phyloP scores from a whole-genome alignment of 495 filamentous ascomycete genomes.

The Podospora anserina region DNA sequence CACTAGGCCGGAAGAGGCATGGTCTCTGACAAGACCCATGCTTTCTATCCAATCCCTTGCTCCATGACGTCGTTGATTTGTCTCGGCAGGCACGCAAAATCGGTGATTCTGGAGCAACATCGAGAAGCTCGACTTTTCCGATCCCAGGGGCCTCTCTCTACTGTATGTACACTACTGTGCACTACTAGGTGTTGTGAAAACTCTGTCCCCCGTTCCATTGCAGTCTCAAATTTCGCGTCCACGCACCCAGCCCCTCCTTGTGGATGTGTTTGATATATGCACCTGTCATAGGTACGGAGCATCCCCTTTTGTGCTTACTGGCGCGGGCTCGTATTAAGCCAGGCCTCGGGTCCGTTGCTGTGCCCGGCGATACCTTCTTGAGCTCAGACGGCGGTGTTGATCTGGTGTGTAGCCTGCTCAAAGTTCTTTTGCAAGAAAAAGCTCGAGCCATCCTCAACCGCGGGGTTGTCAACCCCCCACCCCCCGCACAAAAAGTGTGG shows the following conservation, averaged over 20 bases:
- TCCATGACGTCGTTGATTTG: slow-evolving; percentile 2
- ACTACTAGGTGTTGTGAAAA: neutral
- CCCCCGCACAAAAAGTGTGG: neutral
- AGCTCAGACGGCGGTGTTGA: neutral
- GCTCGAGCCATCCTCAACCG: neutral
- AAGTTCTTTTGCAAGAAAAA: neutral
- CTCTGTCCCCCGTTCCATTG: neutral
- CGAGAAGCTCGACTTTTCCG: neutral
- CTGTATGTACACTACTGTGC: neutral
- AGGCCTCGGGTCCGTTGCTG: neutral
- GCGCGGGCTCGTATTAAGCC: neutral
- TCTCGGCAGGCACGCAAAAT: slow-evolving; percentile 1
- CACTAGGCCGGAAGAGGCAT: neutral
- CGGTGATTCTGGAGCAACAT: slow-evolving; percentile 1
- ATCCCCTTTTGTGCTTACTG: neutral
- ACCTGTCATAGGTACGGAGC: neutral
- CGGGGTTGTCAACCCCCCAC: neutral
- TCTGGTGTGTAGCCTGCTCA: neutral
- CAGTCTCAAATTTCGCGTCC: neutral
- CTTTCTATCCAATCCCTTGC: neutral
- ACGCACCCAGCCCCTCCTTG: neutral
- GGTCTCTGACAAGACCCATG: neutral
- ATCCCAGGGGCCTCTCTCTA: neutral
- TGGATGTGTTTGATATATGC: neutral
- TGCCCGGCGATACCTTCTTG: neutral